Conservation (phyloP, 2,329 filamentous ascomycete species). For the Nigrograna mackinnonii region DNA sequence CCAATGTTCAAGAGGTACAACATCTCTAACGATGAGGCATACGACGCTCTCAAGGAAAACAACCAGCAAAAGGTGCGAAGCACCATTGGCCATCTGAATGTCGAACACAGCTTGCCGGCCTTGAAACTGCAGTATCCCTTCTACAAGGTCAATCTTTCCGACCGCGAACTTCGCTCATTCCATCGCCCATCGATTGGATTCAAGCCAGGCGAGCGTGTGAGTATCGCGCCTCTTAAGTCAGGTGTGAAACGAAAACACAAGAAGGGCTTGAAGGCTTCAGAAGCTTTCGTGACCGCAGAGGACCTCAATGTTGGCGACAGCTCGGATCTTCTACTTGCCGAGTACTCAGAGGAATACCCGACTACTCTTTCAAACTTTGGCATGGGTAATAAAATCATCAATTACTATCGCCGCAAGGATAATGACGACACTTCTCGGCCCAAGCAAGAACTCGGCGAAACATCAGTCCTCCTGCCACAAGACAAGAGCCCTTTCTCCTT, state of each 20-base stretch:
- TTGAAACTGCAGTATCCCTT: constrained; percentile 93
- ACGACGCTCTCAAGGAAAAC: constrained; percentile 94
- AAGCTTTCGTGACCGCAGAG: constrained; percentile 78
- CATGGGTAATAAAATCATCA: constrained; percentile 95
- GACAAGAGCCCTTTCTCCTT: constrained; percentile 95
- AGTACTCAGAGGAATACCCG: constrained; percentile 94
- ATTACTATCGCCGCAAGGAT: constrained; percentile 90
- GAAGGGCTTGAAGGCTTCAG: constrained; percentile 76
- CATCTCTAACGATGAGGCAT: constrained; percentile 93
- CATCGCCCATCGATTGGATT: constrained; percentile 81
- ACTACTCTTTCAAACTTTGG: constrained; percentile 93
- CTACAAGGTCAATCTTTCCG: constrained; percentile 82
- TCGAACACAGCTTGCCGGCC: constrained; percentile 93
- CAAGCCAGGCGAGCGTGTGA: constrained; percentile 69
- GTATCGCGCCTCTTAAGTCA: constrained; percentile 69
- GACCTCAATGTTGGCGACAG: constrained; percentile 89
- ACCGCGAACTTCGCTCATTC: constrained; percentile 76
- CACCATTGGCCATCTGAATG: constrained; percentile 85
- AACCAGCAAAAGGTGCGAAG: constrained; percentile 95
- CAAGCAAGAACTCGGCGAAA: constrained; percentile 85
- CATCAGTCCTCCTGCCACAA: constrained; percentile 83
- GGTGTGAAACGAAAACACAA: constrained; percentile 75
- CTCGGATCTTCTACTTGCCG: constrained; percentile 82
- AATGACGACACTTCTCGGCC: constrained; percentile 74
- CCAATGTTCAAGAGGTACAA: constrained; percentile 86